These are phyloP conservation scores for Zostera marina DNA, from an alignment of 116 monocot genomes.

Conservation along the genomic window DNA sequence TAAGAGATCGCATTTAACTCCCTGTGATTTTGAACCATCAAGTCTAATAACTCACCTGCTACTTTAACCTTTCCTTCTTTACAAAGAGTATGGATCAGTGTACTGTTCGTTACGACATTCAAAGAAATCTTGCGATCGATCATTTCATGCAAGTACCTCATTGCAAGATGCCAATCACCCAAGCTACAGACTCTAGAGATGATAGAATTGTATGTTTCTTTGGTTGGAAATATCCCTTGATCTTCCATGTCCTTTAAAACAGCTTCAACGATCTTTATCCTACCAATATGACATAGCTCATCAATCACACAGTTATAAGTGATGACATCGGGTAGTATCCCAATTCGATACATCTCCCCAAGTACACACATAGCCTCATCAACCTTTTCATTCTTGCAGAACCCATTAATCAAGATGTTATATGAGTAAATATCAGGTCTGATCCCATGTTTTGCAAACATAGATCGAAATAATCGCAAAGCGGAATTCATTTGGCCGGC, in stretches of 20 bases:
- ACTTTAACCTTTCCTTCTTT: not conserved
- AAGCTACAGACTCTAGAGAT: not conserved
- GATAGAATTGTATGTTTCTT: not conserved
- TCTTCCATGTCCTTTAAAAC: not conserved
- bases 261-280: not conserved
- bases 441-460: too few species aligned
- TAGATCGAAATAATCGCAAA: too few species aligned
- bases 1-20: not conserved
- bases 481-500: too few species aligned
- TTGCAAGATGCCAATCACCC: not conserved
- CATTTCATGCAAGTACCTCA: not conserved
- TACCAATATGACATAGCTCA: not conserved
- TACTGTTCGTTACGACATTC: not conserved
- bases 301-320: not conserved
- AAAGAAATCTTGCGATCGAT: not conserved
- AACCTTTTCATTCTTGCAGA: conserved; percentile 5
- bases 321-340: not conserved
- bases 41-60: not conserved
- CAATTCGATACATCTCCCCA: not conserved
- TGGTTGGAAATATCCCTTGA: not conserved
- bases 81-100: conserved; percentile 3
- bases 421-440: too few species aligned
- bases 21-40: not conserved
- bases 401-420: conserved; percentile 2
- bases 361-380: not conserved